A percentile compares a stretch with the other conserved stretches of the same genome.
Evolutionary conservation across 2,329 filamentous ascomycete genomes (phyloP).

Genomic region (Stemphylium vesicarium): DNA sequence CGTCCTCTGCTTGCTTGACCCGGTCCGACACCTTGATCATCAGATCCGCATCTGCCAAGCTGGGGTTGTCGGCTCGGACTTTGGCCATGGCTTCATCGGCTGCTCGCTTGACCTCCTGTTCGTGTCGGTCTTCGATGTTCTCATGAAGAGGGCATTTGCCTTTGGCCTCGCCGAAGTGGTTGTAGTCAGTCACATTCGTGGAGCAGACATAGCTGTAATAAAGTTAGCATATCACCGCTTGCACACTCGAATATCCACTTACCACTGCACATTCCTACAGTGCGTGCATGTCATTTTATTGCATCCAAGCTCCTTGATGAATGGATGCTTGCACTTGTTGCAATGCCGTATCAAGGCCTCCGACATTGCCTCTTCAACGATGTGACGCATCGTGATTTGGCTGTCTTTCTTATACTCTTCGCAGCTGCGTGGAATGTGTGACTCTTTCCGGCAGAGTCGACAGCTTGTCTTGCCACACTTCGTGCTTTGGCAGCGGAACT

Average conservation of each 20-base stretch:
- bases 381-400: slow-evolving; percentile 66
- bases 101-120: slow-evolving; percentile 67
- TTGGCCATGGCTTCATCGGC: slow-evolving; percentile 64
- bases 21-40: slow-evolving; percentile 63
- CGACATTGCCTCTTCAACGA: slow-evolving; percentile 85
- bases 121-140: slow-evolving; percentile 63
- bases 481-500: slow-evolving; percentile 74
- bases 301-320: slow-evolving; percentile 80
- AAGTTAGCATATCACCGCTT: slow-evolving; percentile 6
- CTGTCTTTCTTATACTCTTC: slow-evolving; percentile 67
- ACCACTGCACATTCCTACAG: slow-evolving; percentile 63
- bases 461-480: slow-evolving; percentile 64
- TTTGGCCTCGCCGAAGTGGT: slow-evolving; percentile 68
- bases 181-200: slow-evolving; percentile 66
- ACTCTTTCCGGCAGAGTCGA: slow-evolving; percentile 67
- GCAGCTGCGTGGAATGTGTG: slow-evolving; percentile 76
- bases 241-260: slow-evolving; percentile 27
- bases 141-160: slow-evolving; percentile 73
- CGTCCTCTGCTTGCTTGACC: slow-evolving; percentile 50
- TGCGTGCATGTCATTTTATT: slow-evolving; percentile 80
- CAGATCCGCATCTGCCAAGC: slow-evolving; percentile 64
- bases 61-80: slow-evolving; percentile 65
- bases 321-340: slow-evolving; percentile 73
- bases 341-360: slow-evolving; percentile 77
- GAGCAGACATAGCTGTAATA: slow-evolving; percentile 72